Conservation (phyloP, 2,329 filamentous ascomycete species). For the Talaromyces marneffei region DNA sequence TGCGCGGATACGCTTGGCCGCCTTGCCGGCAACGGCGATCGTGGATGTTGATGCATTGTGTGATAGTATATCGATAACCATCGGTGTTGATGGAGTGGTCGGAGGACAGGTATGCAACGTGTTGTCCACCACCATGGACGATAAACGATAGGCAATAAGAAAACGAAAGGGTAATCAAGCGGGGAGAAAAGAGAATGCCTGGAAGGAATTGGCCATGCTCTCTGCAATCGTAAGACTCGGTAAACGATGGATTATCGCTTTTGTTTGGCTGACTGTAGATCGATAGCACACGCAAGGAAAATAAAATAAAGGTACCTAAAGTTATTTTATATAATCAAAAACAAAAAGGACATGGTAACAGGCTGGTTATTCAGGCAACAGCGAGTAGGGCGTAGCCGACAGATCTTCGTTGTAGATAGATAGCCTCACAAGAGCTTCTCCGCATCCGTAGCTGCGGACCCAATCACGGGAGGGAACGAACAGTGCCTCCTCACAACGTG, state of each 20-base stretch:
- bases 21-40: conserved; percentile 66
- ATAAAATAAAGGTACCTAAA: conserved; percentile 1
- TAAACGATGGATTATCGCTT: background rate
- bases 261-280: background rate
- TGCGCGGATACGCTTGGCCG: conserved; percentile 67
- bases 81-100: conserved; percentile 2
- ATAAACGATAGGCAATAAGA: background rate
- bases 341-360: conserved; percentile 10
- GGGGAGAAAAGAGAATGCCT: conserved; percentile 27
- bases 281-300: background rate
- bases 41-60: conserved; percentile 85
- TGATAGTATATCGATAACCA: background rate
- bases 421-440: conserved; percentile 33
- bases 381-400: conserved; percentile 11
- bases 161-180: conserved; percentile 25
- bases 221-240: conserved; percentile 19
- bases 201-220: conserved; percentile 37
- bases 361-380: conserved; percentile 21
- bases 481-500: conserved; percentile 25
- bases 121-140: background rate
- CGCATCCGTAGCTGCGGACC: conserved; percentile 29
- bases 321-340: conserved; percentile 16
- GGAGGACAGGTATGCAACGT: background rate
- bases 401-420: conserved; percentile 23
- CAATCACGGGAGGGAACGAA: conserved; percentile 19